Conservation (phyloP, 192 early-diverging fungal genomes). For the Entomortierella parvispora region DNA sequence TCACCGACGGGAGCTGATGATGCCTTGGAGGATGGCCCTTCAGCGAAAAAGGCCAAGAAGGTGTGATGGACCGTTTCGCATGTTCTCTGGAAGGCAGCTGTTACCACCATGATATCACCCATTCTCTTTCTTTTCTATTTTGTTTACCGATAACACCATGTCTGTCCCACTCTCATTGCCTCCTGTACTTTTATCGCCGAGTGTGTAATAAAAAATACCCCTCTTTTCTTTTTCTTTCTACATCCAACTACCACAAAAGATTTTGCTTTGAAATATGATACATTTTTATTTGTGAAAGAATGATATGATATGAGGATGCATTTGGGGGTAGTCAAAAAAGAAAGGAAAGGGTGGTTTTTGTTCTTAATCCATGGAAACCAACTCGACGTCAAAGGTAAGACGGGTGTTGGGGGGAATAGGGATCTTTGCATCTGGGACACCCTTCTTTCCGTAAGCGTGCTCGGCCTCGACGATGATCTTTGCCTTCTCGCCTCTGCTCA, state of each 20-base stretch:
- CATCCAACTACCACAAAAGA: too few relatives aligned
- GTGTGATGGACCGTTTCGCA: background rate
- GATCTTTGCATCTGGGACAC: slow-evolving; percentile 58
- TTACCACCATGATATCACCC: background rate
- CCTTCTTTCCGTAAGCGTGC: slow-evolving; percentile 74
- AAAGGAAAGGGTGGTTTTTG: background rate
- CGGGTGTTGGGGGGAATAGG: slow-evolving; percentile 71
- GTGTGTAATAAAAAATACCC: too few relatives aligned
- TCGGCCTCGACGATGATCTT: slow-evolving; percentile 69
- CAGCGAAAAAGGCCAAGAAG: slow-evolving; percentile 40
- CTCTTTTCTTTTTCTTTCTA: too few relatives aligned
- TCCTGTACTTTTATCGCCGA: too few relatives aligned
- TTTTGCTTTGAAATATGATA: too few relatives aligned
- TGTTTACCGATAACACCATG: background rate
- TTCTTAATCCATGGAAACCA: slow-evolving; percentile 59
- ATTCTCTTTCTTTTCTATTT: background rate
- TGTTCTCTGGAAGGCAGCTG: background rate
- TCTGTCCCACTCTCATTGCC: too few relatives aligned
- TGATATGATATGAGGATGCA: too few relatives aligned
- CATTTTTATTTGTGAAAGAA: too few relatives aligned
- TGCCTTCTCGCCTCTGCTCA: slow-evolving; percentile 73
- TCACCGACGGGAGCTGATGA: background rate
- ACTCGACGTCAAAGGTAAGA: slow-evolving; percentile 73
- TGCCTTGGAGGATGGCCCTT: slow-evolving; percentile 2
- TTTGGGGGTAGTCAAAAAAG: background rate